A percentile compares a stretch with the other conserved stretches of the same genome.
Conservation (phyloP, 495 filamentous ascomycete genomes). For the Penicillium chermesinum region DNA sequence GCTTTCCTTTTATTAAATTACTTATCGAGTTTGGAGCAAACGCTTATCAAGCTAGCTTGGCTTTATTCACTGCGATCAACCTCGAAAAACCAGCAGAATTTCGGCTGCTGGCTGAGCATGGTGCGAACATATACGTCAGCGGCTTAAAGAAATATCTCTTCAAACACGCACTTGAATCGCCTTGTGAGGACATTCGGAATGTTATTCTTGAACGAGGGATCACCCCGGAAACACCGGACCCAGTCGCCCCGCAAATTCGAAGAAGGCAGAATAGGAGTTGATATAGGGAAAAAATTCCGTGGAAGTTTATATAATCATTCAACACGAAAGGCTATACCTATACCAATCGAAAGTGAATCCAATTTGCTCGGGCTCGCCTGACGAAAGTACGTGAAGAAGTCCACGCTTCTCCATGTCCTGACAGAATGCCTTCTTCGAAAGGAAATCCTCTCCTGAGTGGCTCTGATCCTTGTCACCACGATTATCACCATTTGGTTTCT, state of each 20-base stretch:
- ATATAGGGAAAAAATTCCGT: too few relatives aligned
- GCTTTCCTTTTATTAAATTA: neutral
- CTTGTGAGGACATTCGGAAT: neutral
- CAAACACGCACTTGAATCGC: neutral
- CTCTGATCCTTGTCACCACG: slow-evolving; percentile 7
- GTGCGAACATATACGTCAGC: neutral
- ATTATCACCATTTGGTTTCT: too few relatives aligned
- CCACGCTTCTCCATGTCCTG: slow-evolving; percentile 25
- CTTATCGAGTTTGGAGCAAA: neutral
- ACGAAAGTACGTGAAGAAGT: slow-evolving; percentile 27
- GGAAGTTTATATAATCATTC: too few relatives aligned
- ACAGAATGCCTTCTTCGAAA: slow-evolving; percentile 20
- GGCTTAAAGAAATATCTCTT: neutral
- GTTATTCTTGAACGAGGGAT: neutral
- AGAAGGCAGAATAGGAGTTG: too few relatives aligned
- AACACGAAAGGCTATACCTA: slow-evolving; percentile 18
- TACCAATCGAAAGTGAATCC: slow-evolving; percentile 27
- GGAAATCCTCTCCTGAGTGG: slow-evolving; percentile 12
- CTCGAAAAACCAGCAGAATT: neutral
- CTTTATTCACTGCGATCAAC: neutral
- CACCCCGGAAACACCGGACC: neutral
- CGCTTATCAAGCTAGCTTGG: neutral
- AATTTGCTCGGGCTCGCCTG: slow-evolving; percentile 23
- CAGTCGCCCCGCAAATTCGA: neutral
- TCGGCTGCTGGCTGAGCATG: neutral